A percentile compares a stretch with the other conserved stretches of the same genome.
These are phyloP conservation scores for Serendipita sp. DNA, from an alignment of 768 basidiomycete species.

Conservation along the genomic window DNA sequence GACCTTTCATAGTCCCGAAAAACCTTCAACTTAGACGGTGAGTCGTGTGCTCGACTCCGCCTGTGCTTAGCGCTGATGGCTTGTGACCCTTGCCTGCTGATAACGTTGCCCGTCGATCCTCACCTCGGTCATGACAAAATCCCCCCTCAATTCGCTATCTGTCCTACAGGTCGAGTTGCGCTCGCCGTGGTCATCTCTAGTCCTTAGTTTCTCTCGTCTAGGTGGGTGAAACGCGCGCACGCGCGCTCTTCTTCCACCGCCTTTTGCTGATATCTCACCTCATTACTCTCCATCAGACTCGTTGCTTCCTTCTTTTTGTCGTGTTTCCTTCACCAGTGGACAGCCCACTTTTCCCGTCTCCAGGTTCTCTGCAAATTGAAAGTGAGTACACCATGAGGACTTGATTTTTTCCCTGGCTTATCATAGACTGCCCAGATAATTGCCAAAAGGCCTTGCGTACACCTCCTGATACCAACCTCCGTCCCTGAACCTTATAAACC, in stretches of 20 bases:
- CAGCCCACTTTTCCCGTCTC: neutral
- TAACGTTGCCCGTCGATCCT: neutral
- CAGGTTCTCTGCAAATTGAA: neutral
- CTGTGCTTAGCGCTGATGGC: slow-evolving; percentile 2
- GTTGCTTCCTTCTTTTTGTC: neutral
- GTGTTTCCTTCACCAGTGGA: neutral
- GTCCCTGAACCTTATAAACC: neutral
- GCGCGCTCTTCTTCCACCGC: neutral
- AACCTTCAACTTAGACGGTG: neutral
- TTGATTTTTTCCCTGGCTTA: neutral
- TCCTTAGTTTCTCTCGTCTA: neutral
- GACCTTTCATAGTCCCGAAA: neutral
- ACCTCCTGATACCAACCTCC: neutral
- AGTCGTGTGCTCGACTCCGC: neutral
- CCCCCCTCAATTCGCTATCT: neutral
- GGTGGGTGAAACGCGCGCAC: neutral
- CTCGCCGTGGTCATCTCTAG: neutral
- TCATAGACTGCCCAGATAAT: neutral
- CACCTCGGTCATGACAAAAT: neutral
- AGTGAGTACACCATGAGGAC: neutral
- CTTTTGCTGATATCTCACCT: neutral
- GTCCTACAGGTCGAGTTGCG: slow-evolving; percentile 1
- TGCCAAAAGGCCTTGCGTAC: neutral
- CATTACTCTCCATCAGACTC: neutral
- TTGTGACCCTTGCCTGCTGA: neutral